Evolutionary conservation across 805 yeast genomes (phyloP).

Genomic region (Dipodascus albidus): DNA sequence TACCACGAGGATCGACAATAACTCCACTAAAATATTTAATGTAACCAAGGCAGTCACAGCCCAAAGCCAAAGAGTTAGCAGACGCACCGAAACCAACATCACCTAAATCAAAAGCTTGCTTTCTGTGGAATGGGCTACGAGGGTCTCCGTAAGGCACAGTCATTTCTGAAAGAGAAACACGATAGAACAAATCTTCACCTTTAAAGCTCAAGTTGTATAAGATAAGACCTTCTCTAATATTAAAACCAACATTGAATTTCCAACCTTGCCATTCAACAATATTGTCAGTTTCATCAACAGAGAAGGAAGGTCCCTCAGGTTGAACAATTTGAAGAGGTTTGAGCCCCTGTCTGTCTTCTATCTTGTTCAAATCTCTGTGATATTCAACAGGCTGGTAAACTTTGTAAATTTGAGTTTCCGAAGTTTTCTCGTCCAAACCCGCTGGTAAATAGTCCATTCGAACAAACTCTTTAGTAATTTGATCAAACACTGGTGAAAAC

Average conservation of each 20-base stretch:
- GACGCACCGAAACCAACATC: slow-evolving; percentile 72
- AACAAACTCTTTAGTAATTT: slow-evolving; percentile 45
- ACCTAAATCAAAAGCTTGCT: slow-evolving; percentile 78
- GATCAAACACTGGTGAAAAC: slow-evolving; percentile 64
- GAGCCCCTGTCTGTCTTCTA: slow-evolving; percentile 41
- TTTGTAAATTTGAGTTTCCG: slow-evolving; percentile 49
- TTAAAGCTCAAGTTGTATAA: slow-evolving; percentile 61
- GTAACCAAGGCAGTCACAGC: slow-evolving; percentile 76
- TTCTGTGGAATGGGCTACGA: slow-evolving; percentile 71
- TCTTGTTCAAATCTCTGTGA: slow-evolving; percentile 59
- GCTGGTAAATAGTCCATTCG: slow-evolving; percentile 67
- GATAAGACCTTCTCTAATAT: slow-evolving; percentile 71
- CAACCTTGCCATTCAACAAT: slow-evolving; percentile 73
- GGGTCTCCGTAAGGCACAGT: slow-evolving; percentile 83
- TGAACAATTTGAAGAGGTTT: slow-evolving; percentile 72
- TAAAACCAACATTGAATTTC: slow-evolving; percentile 62
- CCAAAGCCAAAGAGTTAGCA: slow-evolving; percentile 57
- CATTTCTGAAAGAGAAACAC: slow-evolving; percentile 70
- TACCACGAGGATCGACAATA: slow-evolving; percentile 47
- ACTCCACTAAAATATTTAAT: slow-evolving; percentile 61
- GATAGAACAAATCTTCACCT: slow-evolving; percentile 66
- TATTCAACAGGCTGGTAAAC: slow-evolving; percentile 55
- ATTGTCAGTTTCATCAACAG: slow-evolving; percentile 38
- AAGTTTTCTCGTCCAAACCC: slow-evolving; percentile 47
- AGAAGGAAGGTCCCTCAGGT: slow-evolving; percentile 76